Evolutionary conservation across 176 grass and related monocot species (phyloP).

Genomic region (Eremochloa ophiuroides): DNA sequence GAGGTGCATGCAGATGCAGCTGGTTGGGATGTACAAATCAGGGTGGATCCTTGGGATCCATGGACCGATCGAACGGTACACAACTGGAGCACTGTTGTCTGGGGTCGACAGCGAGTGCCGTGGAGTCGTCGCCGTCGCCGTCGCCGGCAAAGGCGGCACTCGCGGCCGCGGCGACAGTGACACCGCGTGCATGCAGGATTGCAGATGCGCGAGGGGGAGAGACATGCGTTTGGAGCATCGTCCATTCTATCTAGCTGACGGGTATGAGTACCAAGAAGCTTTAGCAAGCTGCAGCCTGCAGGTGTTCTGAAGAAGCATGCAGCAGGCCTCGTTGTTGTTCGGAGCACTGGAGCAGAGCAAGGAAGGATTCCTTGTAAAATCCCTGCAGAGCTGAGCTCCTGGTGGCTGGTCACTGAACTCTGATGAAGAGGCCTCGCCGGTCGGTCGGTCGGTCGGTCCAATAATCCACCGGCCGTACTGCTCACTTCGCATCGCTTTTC

Average conservation of each 20-base stretch:
- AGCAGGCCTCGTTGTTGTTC: no score
- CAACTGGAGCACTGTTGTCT: neutral
- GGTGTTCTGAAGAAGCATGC: neutral
- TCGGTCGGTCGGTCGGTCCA: no score
- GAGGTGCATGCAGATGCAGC: neutral
- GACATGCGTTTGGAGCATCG: neutral
- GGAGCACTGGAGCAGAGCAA: neutral
- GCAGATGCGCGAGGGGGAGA: no score
- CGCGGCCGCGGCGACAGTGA: slow-evolving; percentile 6
- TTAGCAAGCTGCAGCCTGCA: no score
- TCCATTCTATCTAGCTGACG: neutral
- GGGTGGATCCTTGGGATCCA: neutral
- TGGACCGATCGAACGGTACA: neutral
- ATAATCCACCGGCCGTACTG: neutral
- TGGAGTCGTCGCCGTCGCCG: neutral
- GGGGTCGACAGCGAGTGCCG: slow-evolving; percentile 2
- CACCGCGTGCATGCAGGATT: neutral
- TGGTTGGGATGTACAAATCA: slow-evolving; percentile 30
- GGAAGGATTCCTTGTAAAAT: neutral
- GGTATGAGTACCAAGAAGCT: slow-evolving; percentile 22
- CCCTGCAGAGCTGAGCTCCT: neutral
- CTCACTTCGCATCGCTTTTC: no score
- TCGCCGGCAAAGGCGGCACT: slow-evolving; percentile 14
- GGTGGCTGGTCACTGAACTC: neutral
- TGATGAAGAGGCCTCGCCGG: no score